Conservation (phyloP, 768 basidiomycete genomes). For the Inosperma sp. region DNA sequence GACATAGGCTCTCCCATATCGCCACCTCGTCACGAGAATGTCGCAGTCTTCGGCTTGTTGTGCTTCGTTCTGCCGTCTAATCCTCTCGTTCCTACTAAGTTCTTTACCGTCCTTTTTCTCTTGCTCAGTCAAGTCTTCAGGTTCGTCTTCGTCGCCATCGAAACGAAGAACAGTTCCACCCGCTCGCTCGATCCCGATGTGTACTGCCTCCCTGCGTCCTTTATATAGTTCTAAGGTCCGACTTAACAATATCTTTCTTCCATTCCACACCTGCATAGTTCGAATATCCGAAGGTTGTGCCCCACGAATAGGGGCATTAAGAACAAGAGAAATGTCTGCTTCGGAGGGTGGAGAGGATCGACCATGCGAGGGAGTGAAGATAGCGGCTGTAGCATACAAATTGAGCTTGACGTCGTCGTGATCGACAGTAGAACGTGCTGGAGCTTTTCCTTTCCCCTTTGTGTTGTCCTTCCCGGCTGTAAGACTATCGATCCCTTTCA, state of each 20-base stretch:
- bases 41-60: constrained; percentile 52
- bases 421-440: constrained; percentile 17
- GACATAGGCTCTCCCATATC: constrained; percentile 67
- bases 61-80: constrained; percentile 31
- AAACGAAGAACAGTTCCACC: constrained; percentile 39
- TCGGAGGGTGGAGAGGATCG: constrained; percentile 14
- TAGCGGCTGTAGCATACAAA: constrained; percentile 29
- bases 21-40: constrained; percentile 64
- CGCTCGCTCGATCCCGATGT: constrained; percentile 52
- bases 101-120: constrained; percentile 9
- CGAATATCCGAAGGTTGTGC: not conserved
- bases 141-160: constrained; percentile 24
- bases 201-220: constrained; percentile 49
- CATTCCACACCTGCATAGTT: constrained; percentile 46
- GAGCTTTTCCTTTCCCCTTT: constrained; percentile 22
- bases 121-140: constrained; percentile 8
- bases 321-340: constrained; percentile 15
- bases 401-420: constrained; percentile 31
- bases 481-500: constrained; percentile 23
- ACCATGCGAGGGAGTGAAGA: constrained; percentile 24
- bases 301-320: not conserved
- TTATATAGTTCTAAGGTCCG: constrained; percentile 49
- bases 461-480: constrained; percentile 21
- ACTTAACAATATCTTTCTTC: constrained; percentile 58
- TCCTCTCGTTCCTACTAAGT: constrained; percentile 16